Evolutionary conservation across 257 asterid genomes (phyloP), one percentile per base, ranked within the genome.

Genomic region (Leonotis leonurus): DNA sequence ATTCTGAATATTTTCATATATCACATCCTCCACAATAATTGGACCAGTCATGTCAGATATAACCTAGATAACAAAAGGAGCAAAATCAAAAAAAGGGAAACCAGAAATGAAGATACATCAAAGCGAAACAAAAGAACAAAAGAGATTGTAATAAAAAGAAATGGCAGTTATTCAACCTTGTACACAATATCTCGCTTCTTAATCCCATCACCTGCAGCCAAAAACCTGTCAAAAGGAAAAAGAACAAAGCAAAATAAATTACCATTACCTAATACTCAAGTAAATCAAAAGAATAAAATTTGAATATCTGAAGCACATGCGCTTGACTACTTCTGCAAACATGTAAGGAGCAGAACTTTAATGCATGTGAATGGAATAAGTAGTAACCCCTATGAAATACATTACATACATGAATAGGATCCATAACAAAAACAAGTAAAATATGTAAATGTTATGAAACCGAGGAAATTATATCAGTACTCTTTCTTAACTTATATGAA

Each of bases 191-290:
- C 69, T 43, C 83, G 80, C 68, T 87, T 80, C 76, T 71, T 78
- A 59, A 92, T 75, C 66, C 97, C 97, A 78, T 89, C 97, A 73
- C 88, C 73, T 40, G 94, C 94, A 25, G 94, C 77, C 94, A 93
- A 66, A 72, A 81, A 89, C 77, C 99, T 93, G 75, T 53, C 70
- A 25, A 57, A 53, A 26, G 43, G 9, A 9, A 55, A 55, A 17
- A 55, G 26, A 9, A 32, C 44, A 12, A 56, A 35, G 20, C 20
- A 51, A 50, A 51, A n/a, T 13, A 52, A 48, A 66, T 46, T 52
- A 7, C 36, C 69, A 54, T 50, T 32, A 25, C 24, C 16, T 51
- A 21, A 30, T 70, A 50, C 10, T 11, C 56, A 39, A 41, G 49
- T 36, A 30, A 60, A 73, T 36, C 18, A 29, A 49, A 56, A 46